Evolutionary conservation across 768 basidiomycete genomes (phyloP).

Genomic region (Boletus coccyginus): DNA sequence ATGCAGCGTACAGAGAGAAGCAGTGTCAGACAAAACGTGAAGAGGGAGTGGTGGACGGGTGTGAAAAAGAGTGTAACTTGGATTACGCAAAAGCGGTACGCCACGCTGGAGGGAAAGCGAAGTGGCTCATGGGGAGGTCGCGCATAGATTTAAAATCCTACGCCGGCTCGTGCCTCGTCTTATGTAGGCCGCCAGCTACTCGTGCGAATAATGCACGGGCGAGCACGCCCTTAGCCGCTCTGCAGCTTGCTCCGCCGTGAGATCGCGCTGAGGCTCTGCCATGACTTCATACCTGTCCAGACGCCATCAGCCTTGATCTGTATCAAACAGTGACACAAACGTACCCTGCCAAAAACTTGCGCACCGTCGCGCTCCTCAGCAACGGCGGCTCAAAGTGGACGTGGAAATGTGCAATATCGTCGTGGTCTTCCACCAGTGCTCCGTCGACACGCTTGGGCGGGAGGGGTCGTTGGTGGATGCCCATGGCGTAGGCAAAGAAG

Average conservation of each 20-base stretch:
- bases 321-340: constrained; percentile 21
- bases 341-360: constrained; percentile 89
- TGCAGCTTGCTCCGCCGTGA: constrained; percentile 89
- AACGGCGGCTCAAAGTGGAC: constrained; percentile 86
- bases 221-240: constrained; percentile 50
- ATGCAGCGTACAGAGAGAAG: no score
- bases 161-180: no score
- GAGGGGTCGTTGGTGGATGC: constrained; percentile 81
- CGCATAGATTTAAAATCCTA: no score
- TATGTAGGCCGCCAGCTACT: no score
- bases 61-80: no score
- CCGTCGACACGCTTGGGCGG: constrained; percentile 37
- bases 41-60: no score
- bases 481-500: constrained; percentile 94
- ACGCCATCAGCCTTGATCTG: neutral
- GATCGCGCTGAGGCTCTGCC: constrained; percentile 86
- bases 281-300: constrained; percentile 76
- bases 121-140: no score
- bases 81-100: no score
- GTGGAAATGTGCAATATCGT: constrained; percentile 75
- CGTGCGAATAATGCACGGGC: constrained; percentile 55
- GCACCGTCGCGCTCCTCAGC: constrained; percentile 74
- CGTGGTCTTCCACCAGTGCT: constrained; percentile 35
- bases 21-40: no score
- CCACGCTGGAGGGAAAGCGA: no score